phyloP scores from a whole-genome alignment of 495 filamentous ascomycete species.

The Tuber melanosporum region DNA sequence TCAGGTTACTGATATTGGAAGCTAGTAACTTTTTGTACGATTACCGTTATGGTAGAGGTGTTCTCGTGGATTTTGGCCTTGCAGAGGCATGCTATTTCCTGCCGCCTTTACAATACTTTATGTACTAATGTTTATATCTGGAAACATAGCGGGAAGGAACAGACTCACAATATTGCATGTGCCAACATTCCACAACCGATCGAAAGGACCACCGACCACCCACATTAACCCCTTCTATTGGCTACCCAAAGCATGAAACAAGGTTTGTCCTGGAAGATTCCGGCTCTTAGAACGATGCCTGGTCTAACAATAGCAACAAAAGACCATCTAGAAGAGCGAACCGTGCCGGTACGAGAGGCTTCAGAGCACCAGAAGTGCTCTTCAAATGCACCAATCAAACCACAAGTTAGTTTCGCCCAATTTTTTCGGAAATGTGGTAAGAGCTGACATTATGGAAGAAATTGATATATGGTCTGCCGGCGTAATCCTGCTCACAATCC shows the following conservation, averaged over 20 bases:
- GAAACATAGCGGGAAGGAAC: slow-evolving; percentile 52
- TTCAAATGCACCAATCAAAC: slow-evolving; percentile 96
- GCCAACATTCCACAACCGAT: slow-evolving; percentile 49
- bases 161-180: slow-evolving; percentile 68
- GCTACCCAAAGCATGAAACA: slow-evolving; percentile 73
- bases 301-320: slow-evolving; percentile 39
- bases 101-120: neutral
- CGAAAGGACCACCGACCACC: slow-evolving; percentile 45
- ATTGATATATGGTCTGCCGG: slow-evolving; percentile 97
- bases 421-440: neutral
- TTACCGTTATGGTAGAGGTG: slow-evolving; percentile 67
- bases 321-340: slow-evolving; percentile 86
- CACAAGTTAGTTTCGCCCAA: slow-evolving; percentile 49
- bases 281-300: neutral
- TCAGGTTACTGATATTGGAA: neutral
- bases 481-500: slow-evolving; percentile 84
- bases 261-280: slow-evolving; percentile 3
- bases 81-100: slow-evolving; percentile 55
- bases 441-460: slow-evolving; percentile 42
- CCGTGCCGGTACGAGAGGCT: slow-evolving; percentile 90
- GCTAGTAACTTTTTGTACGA: slow-evolving; percentile 88
- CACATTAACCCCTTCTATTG: slow-evolving; percentile 50
- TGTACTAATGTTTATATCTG: slow-evolving; percentile 21
- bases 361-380: slow-evolving; percentile 90
- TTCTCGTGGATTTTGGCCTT: slow-evolving; percentile 92